Conservation (phyloP, 2,329 filamentous ascomycete species). For the Colletotrichum simmondsii region DNA sequence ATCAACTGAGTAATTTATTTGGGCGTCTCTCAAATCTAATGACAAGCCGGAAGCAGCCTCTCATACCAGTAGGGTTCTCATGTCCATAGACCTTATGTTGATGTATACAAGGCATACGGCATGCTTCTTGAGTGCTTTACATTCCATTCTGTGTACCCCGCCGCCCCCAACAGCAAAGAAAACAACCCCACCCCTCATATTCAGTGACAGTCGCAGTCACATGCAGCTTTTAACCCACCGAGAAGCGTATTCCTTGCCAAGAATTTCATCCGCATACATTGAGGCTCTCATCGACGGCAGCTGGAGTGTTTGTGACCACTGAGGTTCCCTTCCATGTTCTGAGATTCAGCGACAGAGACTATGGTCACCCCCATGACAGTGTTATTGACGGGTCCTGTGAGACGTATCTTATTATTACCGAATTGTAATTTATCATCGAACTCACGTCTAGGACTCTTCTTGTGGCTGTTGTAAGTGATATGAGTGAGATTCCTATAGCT, state of each 20-base stretch:
- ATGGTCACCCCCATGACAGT: not conserved
- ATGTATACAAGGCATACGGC: not conserved
- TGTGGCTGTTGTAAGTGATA: not conserved
- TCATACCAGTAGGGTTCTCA: not conserved
- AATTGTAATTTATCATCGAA: not conserved
- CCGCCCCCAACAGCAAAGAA: not conserved
- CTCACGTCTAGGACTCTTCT: not conserved
- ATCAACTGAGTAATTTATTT: not conserved
- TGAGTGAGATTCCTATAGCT: not conserved
- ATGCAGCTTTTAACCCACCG: not conserved
- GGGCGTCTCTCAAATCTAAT: not conserved
- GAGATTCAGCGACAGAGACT: not conserved
- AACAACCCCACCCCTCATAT: not conserved
- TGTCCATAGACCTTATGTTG: not conserved
- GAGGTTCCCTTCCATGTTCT: not conserved
- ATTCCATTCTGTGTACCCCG: not conserved
- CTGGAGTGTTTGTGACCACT: not conserved
- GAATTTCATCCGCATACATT: not conserved
- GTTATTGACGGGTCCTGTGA: not conserved
- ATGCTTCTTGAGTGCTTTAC: not conserved
- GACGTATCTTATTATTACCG: not conserved
- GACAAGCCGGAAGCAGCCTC: not conserved
- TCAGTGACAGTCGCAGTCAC: not conserved
- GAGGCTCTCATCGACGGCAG: not conserved
- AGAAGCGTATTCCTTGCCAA: not conserved